These are phyloP conservation scores for Volvox carteri DNA, from an alignment of 163 green algal genomes.

Conservation along the genomic window DNA sequence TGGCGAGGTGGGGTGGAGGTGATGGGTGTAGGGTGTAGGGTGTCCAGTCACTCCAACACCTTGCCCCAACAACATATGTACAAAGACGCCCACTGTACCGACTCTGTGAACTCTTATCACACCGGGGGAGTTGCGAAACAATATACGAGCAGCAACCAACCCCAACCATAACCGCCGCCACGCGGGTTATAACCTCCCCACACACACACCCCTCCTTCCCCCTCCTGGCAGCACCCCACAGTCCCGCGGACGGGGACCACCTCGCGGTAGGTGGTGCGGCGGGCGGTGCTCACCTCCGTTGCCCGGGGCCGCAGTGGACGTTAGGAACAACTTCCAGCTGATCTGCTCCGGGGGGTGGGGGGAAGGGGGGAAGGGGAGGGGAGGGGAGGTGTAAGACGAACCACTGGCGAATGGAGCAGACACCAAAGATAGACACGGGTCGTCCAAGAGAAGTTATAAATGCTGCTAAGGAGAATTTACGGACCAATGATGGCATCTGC, in stretches of 20 bases:
- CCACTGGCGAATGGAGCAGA: no score
- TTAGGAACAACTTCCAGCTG: slow-evolving; percentile 77
- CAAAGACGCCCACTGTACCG: background rate
- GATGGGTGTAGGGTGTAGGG: background rate
- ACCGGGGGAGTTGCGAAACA: background rate
- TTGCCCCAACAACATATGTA: background rate
- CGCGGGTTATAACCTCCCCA: no score
- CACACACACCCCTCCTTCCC: background rate
- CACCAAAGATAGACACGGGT: no score
- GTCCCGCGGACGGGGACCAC: background rate
- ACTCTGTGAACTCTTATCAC: background rate
- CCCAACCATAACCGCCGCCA: background rate
- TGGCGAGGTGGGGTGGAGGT: background rate
- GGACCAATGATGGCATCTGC: no score
- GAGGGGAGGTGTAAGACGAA: background rate
- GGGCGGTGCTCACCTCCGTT: slow-evolving; percentile 71
- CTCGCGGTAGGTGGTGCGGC: background rate
- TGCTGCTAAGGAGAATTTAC: no score
- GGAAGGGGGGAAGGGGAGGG: no score
- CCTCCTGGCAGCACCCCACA: no score
- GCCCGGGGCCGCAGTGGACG: slow-evolving; percentile 71
- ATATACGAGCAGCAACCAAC: background rate
- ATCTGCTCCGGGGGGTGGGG: no score
- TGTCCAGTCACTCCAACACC: background rate
- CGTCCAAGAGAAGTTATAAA: no score